A percentile compares a stretch with the other conserved stretches of the same genome.
Conservation (phyloP, 2,329 filamentous ascomycete species). For the Verticillium dahliae region DNA sequence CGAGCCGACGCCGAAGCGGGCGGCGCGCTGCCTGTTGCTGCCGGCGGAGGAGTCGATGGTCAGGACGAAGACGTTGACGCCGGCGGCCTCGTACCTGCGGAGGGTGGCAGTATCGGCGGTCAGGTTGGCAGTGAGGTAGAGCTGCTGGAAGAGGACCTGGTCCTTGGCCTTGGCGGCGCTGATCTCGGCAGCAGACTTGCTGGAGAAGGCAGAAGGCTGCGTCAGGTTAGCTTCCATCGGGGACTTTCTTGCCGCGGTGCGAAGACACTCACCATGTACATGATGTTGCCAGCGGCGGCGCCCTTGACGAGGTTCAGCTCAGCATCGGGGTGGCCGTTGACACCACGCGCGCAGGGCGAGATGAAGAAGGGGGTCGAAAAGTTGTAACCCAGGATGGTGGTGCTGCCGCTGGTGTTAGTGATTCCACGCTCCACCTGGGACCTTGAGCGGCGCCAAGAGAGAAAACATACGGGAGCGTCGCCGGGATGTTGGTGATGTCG, state of each 20-base stretch:
- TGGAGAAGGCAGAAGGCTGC: constrained; percentile 26
- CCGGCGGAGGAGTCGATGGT: constrained; percentile 32
- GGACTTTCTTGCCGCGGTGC: too few species aligned
- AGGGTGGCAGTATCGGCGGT: constrained; percentile 24
- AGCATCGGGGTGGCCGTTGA: constrained; percentile 35
- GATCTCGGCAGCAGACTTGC: constrained; percentile 28
- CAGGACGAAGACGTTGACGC: constrained; percentile 29
- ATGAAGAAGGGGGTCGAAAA: constrained; percentile 51
- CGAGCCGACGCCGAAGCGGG: constrained; percentile 29
- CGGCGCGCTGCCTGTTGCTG: constrained; percentile 32
- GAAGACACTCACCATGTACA: constrained; percentile 34
- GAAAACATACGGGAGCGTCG: constrained; percentile 23
- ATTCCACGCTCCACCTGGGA: background rate
- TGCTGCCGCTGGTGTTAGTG: constrained; percentile 19
- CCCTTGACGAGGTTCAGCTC: constrained; percentile 44
- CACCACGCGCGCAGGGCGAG: constrained; percentile 38
- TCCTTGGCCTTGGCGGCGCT: constrained; percentile 24
- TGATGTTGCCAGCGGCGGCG: constrained; percentile 38
- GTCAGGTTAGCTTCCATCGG: background rate
- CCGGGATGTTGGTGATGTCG: constrained; percentile 39
- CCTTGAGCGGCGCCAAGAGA: background rate
- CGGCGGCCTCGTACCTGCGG: constrained; percentile 21
- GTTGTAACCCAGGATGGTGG: constrained; percentile 45
- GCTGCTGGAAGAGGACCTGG: constrained; percentile 31
- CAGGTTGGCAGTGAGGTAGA: constrained; percentile 24